Conservation (phyloP, 306 rosid genomes). For the Adenanthera pavonina region DNA sequence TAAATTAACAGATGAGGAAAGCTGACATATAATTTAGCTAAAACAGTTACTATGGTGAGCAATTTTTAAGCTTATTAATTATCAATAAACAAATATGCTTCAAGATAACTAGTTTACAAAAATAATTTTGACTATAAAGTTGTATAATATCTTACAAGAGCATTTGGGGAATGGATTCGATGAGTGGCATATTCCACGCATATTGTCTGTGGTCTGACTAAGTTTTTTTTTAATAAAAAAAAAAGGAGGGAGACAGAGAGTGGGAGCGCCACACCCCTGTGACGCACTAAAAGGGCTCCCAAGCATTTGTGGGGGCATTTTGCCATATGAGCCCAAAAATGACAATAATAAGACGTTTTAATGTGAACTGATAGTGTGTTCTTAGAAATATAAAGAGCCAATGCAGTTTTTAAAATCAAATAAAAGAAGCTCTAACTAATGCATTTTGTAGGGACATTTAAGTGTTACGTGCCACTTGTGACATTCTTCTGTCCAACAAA, state of each 20-base stretch:
- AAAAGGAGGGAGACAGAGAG: too few species aligned
- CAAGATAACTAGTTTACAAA: slow-evolving; percentile 3
- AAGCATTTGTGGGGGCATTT: too few species aligned
- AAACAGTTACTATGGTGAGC: slow-evolving; percentile 58
- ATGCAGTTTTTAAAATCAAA: neutral
- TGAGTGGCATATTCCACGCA: neutral
- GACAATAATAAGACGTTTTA: neutral
- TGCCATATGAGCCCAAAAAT: neutral
- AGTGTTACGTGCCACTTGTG: neutral
- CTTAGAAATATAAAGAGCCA: neutral
- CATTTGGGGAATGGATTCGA: too few species aligned
- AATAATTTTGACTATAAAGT: slow-evolving; percentile 3
- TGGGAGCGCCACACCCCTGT: too few species aligned
- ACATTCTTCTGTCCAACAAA: neutral
- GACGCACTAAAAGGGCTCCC: neutral
- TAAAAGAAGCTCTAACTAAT: slow-evolving; percentile 3
- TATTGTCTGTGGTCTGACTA: neutral
- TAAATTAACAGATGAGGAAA: slow-evolving; percentile 62
- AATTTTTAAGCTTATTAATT: slow-evolving; percentile 31
- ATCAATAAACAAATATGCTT: neutral
- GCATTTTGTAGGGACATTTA: slow-evolving; percentile 10
- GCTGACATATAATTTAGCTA: slow-evolving; percentile 44
- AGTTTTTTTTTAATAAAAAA: neutral
- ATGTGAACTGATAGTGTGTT: neutral
- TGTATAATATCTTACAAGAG: neutral